Evolutionary conservation across 768 basidiomycete species (phyloP), one percentile per base, ranked within the genome.

Genomic region (Lepiota brunneoincarnata): DNA sequence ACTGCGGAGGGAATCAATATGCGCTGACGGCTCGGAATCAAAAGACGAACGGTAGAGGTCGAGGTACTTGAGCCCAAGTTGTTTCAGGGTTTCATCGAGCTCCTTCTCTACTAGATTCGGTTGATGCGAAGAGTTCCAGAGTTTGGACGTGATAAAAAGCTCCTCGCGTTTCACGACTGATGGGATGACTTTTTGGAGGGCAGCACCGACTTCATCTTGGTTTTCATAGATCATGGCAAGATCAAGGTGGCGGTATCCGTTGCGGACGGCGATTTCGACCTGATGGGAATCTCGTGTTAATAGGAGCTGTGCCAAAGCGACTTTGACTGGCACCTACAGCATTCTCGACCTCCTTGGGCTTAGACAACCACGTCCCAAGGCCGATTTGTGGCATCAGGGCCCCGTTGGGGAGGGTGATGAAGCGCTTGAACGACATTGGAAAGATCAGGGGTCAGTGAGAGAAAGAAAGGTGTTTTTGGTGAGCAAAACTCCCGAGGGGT

Each of bases 161-260:
- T 93, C 84, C 64, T 89, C 82, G 59, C 91, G 87, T 63, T 84
- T 80, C 56, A 91, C 88, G 49, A 91, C 86, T 7, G 81, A 80
- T 1, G 84, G 84, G 56, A 91, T 83, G 64, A 92, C 80, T 64
- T 87, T 87, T 69, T 86, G 86, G 63, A 91, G 74, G 1, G 87
- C 87, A 2, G 76, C 75, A 4, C 89, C 86, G 51, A 90, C 82
- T 69, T 88, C 89, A 54, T 83, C 75, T 68, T 92, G 91, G 68
- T 93, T 94, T 58, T 75, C 64, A 69, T 93, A 93, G 43, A 89
- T 74, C 80, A 80, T 80, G 2, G 91, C 92, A 17, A 89, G 79
- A 68, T 95, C 92, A 59, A 95, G 81, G 69, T 95, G 92, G 45
- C 89, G 78, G 67, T 93, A 93, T 1, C 91, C 91, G 60, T 79